A percentile compares a stretch with the other conserved stretches of the same genome.
Conservation (phyloP, 352 stramenopile species). For the Globisporangium cylindrosporum region DNA sequence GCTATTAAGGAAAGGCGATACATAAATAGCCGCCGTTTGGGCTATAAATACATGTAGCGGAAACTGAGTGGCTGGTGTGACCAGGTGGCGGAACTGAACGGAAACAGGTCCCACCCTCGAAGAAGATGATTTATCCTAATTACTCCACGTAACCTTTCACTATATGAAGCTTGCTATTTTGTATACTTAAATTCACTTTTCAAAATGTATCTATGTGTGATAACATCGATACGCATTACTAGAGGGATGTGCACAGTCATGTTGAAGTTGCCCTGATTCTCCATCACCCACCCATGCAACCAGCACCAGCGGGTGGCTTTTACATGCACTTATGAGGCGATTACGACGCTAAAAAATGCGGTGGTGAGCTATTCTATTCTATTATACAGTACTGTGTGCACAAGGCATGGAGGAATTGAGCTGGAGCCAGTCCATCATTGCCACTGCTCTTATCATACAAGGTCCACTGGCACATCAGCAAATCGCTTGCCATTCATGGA, state of each 20-base stretch:
- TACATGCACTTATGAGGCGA: not conserved
- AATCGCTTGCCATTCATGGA: too few relatives aligned
- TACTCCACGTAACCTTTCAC: not conserved
- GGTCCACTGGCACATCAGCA: not conserved
- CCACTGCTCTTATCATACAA: not conserved
- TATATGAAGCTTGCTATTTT: not conserved
- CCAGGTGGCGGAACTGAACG: not conserved
- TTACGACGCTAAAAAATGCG: not conserved
- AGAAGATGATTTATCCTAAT: not conserved
- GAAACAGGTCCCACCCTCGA: not conserved
- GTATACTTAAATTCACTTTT: too few relatives aligned
- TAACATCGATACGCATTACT: not conserved
- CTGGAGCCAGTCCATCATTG: not conserved
- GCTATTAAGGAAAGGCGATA: not conserved
- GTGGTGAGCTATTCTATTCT: not conserved
- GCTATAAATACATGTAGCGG: not conserved
- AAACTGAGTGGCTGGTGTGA: not conserved
- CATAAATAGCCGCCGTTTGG: not conserved
- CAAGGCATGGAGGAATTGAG: not conserved
- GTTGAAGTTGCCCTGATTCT: conserved; percentile 1
- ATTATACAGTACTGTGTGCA: not conserved
- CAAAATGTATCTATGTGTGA: too few relatives aligned
- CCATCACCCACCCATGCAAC: not conserved
- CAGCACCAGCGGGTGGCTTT: not conserved
- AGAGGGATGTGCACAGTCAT: not conserved